Percentiles rank a stretch among this genome's conserved stretches.
phyloP scores from a whole-genome alignment of 768 basidiomycete species.

The Cystobasidium onofrii region DNA sequence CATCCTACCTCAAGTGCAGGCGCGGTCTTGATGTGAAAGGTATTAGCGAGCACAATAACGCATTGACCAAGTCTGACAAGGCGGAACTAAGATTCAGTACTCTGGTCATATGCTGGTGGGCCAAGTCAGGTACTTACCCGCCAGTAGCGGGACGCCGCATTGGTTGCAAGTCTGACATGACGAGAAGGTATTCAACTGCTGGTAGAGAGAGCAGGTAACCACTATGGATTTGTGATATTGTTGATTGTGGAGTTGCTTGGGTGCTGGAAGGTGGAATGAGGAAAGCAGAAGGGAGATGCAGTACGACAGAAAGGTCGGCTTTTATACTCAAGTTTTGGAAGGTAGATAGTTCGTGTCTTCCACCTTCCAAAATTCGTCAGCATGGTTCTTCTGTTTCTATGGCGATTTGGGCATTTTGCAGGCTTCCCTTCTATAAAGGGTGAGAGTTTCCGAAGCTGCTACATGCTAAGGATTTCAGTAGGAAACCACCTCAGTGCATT shows the following conservation, averaged over 20 bases:
- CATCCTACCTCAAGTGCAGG: not conserved
- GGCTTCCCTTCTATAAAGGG: not conserved
- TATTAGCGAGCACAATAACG: conserved; percentile 11
- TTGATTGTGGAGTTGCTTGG: not conserved
- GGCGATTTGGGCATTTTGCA: not conserved
- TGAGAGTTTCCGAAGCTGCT: too few relatives aligned
- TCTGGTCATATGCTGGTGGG: too few relatives aligned
- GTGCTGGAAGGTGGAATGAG: not conserved
- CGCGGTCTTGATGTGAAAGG: not conserved
- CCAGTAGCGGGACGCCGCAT: not conserved
- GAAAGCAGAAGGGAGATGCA: not conserved
- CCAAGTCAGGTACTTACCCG: not conserved
- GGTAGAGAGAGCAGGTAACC: not conserved
- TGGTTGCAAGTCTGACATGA: not conserved
- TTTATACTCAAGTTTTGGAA: not conserved
- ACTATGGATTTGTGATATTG: not conserved
- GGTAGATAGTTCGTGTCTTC: not conserved
- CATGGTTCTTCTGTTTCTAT: not conserved
- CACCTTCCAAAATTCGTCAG: not conserved
- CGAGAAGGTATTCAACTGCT: not conserved
- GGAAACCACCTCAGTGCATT: too few relatives aligned
- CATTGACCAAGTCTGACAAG: not conserved
- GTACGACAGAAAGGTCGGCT: not conserved
- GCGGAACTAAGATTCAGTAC: too few relatives aligned
- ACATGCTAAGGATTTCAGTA: too few relatives aligned